Evolutionary conservation across 1,284 basidiomycete genomes (phyloP).

Genomic region (Flammula alnicola): DNA sequence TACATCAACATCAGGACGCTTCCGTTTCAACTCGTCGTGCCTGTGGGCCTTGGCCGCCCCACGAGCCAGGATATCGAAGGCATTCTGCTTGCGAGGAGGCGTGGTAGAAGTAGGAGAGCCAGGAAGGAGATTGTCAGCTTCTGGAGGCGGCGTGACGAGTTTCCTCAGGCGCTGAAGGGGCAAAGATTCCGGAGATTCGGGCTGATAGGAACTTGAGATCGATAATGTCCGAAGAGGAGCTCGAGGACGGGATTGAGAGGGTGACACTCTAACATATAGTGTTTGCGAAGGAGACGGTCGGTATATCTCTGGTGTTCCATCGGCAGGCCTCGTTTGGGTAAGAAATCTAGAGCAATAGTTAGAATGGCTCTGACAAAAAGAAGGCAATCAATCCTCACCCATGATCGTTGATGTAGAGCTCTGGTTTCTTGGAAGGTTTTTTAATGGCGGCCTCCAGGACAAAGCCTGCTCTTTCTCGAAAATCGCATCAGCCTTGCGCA

Average conservation of each 20-base stretch:
- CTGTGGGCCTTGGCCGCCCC: constrained; percentile 32
- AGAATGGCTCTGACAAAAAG: background rate
- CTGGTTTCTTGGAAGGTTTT: constrained; percentile 40
- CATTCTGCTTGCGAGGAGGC: constrained; percentile 37
- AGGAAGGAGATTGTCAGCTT: constrained; percentile 7
- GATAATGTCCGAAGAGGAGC: constrained; percentile 56
- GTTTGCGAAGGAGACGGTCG: constrained; percentile 43
- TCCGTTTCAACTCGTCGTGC: constrained; percentile 34
- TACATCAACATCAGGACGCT: constrained; percentile 44
- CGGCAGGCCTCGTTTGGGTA: constrained; percentile 68
- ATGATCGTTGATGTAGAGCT: constrained; percentile 69
- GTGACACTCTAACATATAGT: constrained; percentile 12
- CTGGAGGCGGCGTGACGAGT: constrained; percentile 24
- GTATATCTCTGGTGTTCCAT: constrained; percentile 54
- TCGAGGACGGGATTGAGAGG: constrained; percentile 34
- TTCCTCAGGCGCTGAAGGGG: constrained; percentile 48
- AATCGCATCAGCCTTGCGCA: constrained; percentile 65
- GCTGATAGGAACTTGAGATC: constrained; percentile 33
- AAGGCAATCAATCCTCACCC: constrained; percentile 50
- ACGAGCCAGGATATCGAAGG: constrained; percentile 41
- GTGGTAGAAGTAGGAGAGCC: constrained; percentile 26
- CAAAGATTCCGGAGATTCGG: constrained; percentile 33
- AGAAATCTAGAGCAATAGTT: constrained; percentile 66
- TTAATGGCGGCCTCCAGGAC: constrained; percentile 52
- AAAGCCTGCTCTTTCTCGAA: constrained; percentile 79